Base-by-base conservation (phyloP, 2,329 filamentous ascomycete genomes). In the Venturia asperata region DNA sequence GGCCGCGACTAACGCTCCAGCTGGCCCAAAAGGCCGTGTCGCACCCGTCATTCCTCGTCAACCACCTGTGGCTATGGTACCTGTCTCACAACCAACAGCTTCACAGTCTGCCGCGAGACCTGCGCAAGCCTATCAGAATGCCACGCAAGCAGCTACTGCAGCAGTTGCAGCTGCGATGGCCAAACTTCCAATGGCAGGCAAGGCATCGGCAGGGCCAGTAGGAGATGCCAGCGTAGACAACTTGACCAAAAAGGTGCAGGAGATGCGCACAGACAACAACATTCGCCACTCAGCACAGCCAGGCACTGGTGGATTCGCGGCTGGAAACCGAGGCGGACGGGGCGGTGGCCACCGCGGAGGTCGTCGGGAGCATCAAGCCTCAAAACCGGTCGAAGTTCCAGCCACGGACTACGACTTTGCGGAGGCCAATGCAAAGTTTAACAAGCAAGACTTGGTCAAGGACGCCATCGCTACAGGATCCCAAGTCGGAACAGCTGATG, bases 321-420 rank as follows among this genome's bases (percentile, higher is more conserved):
- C 71, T 63, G 73, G 74, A 61, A 70, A 72, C 61, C 75, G 76
- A 56, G 74, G 76, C 47, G 80, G 78, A 13, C 71, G 78, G 55
- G 78, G 83, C 63, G 80, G 82, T 58, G 76, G 78, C 7, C 62
- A 65, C 64, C 78, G 78, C 42, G 75, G 80, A 64, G 79, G 80
- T 41, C 77, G 75, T 52, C 73, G 77, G 66, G 78, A 68, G 52
- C 78, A 77, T 43, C 72, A 74, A 60, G 74, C 79, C 66, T 78
- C 82, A 61, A 79, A 82, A 70, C 94, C 91, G 78, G 86, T 97
- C 41, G 92, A 96, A 64, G 90, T 99, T 2, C 94, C 94, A 0
- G 85, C 89, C 61, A 87, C 90, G 1, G 94, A 97, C 73, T 99
- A 92, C 71, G 93, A 99, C 73, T 99, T 99, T 72, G 89, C 89